A percentile compares a stretch with the other conserved stretches of the same genome.
phyloP scores from a whole-genome alignment of 2,329 filamentous ascomycete species.

The Aspergillus ruber region DNA sequence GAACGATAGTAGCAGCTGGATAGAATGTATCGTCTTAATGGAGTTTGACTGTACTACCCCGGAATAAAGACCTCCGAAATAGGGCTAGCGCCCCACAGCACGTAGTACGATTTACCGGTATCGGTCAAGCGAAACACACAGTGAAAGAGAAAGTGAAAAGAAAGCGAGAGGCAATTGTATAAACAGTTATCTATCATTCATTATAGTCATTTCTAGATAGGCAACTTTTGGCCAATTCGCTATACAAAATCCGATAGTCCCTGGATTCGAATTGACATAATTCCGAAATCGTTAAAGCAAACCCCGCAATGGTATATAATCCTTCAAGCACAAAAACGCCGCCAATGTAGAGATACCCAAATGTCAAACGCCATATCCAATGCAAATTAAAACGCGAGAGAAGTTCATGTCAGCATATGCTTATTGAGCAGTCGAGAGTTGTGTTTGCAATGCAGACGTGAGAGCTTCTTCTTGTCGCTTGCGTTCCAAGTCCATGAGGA shows the following conservation, averaged over 20 bases:
- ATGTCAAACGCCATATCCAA: slow-evolving; percentile 4
- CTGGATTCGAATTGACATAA: slow-evolving; percentile 3
- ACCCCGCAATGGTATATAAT: no score
- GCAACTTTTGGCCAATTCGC: slow-evolving; percentile 5
- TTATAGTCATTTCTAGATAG: slow-evolving; percentile 13
- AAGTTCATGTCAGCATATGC: background rate
- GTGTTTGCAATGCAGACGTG: slow-evolving; percentile 36
- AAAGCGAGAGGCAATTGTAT: background rate
- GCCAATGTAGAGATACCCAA: slow-evolving; percentile 11
- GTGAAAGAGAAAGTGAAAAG: background rate
- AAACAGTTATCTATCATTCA: slow-evolving; percentile 11
- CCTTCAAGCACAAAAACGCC: slow-evolving; percentile 8
- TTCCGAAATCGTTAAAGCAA: slow-evolving; percentile 7
- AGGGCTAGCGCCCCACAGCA: no score
- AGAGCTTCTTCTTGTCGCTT: slow-evolving; percentile 57
- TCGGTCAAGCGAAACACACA: background rate
- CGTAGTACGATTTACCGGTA: no score
- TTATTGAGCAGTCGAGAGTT: slow-evolving; percentile 24
- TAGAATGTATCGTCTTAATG: no score
- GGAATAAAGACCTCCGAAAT: no score
- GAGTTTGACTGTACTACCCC: no score
- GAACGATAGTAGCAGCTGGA: no score
- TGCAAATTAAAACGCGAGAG: slow-evolving; percentile 1
- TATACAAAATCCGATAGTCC: slow-evolving; percentile 11
- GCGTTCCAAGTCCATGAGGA: slow-evolving; percentile 65